Base-by-base conservation (phyloP, 164 flowering plant genomes). In the Taxillus chinensis region DNA sequence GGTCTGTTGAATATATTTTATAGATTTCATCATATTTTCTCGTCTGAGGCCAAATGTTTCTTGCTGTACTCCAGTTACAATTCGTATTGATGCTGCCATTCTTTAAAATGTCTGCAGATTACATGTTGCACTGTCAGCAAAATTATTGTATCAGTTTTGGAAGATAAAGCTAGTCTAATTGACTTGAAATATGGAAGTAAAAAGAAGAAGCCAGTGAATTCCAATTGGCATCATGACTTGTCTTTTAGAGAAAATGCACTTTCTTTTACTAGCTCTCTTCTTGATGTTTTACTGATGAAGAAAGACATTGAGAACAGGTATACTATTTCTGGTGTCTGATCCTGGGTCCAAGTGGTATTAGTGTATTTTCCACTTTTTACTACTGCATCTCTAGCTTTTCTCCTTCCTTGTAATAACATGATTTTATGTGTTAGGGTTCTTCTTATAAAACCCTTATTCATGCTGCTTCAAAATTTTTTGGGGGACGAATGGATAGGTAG, bases 201-300 rank as follows among this genome's bases (percentile, higher is more conserved):
- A 76, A 78, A 76, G 67, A 86, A 72, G 77, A 86, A 76, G 64
- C 45, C 64, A 39, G 12, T 14, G 11, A 70, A 12, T 17, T 41
- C 60, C 39, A 62, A 66, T 58, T 59, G 59, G 7, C 60, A 45
- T 61, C 8, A 37, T 59, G 70, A 68, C 66, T 48, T 65, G 48
- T 66, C 68, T 39, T 46, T 12, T 45, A 71, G 65, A 62, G 80
- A 68, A 61, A 75, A 66, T 56, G 65, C 73, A 38, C 69, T 82
- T 59, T 56, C 68, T 64, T 77, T 80, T 39, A 70, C 89, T 27
- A 72, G 83, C 69, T 82, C 96, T n/a, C 79, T 93, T 41, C 86
- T 93, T 69, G 98, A 93, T 74, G 69, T 88, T 16, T 67, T 93
- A 73, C 77, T 86, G 2, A 73, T 86, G 73, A 93, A 93, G 81